Evolutionary conservation across 805 yeast species (phyloP).

Genomic region (Novakomyces olei): DNA sequence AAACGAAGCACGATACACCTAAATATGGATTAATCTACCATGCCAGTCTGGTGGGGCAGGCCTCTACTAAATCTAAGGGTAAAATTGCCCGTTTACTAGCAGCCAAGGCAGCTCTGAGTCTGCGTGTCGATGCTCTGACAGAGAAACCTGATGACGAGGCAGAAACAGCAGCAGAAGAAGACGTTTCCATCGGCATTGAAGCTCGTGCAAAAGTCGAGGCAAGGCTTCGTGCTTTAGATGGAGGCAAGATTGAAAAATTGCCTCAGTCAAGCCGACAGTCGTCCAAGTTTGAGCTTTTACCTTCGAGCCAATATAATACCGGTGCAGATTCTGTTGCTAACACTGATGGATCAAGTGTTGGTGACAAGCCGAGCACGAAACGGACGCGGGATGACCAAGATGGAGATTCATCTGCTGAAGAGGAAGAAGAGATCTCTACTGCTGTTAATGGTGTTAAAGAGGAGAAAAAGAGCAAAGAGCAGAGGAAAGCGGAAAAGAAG

Average conservation of each 20-base stretch:
- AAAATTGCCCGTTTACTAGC: conserved; percentile 96
- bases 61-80: conserved; percentile 94
- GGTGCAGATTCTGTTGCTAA: conserved; percentile 65
- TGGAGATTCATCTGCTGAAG: conserved; percentile 19
- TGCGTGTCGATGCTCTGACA: conserved; percentile 88
- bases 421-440: conserved; percentile 5
- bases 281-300: conserved; percentile 61
- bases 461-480: conserved; percentile 51
- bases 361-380: conserved; percentile 13
- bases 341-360: conserved; percentile 10
- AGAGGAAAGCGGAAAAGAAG: conserved; percentile 19
- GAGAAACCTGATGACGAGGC: conserved; percentile 91
- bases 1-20: conserved; percentile 97
- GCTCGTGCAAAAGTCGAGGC: conserved; percentile 86
- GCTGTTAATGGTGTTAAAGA: conserved; percentile 3
- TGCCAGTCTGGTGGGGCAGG: conserved; percentile 93
- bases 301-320: conserved; percentile 73
- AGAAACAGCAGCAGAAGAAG: conserved; percentile 42
- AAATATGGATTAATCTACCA: conserved; percentile 94
- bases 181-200: conserved; percentile 41
- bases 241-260: conserved; percentile 76
- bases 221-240: conserved; percentile 85
- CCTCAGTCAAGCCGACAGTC: conserved; percentile 58
- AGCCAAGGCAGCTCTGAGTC: conserved; percentile 91
- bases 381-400: conserved; percentile 24